phyloP scores from a whole-genome alignment of 1,284 basidiomycete species.

The Cystobasidium pallidum region DNA sequence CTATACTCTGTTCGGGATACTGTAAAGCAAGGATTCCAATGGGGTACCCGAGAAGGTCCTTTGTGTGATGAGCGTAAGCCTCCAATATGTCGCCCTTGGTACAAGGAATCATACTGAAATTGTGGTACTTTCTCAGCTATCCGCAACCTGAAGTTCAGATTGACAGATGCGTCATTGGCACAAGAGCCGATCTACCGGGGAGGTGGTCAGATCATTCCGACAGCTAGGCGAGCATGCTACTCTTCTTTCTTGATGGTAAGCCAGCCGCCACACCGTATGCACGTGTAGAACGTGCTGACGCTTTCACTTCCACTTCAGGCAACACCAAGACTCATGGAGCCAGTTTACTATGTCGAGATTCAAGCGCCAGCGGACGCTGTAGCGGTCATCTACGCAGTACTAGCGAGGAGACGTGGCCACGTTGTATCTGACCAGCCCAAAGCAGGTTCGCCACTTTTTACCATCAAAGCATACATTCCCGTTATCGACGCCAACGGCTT shows the following conservation, averaged over 20 bases:
- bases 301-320: constrained; percentile 45
- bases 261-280: constrained; percentile 50
- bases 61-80: constrained; percentile 88
- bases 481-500: constrained; percentile 99
- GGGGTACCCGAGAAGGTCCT: constrained; percentile 96
- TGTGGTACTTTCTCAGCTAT: constrained; percentile 67
- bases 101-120: neutral
- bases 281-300: neutral
- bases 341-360: constrained; percentile 97
- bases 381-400: constrained; percentile 94
- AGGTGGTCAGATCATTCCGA: constrained; percentile 97
- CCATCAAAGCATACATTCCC: constrained; percentile 94
- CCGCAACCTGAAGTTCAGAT: constrained; percentile 96
- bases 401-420: constrained; percentile 93
- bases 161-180: constrained; percentile 87
- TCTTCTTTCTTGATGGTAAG: constrained; percentile 95
- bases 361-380: constrained; percentile 98
- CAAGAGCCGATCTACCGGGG: constrained; percentile 96
- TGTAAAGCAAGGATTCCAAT: constrained; percentile 98
- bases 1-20: constrained; percentile 87
- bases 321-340: constrained; percentile 69
- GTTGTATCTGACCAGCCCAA: constrained; percentile 97
- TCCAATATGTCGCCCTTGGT: too few species aligned
- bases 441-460: constrained; percentile 94
- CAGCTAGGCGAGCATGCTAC: constrained; percentile 94